phyloP scores from a whole-genome alignment of 2,329 filamentous ascomycete genomes.

The Fusarium ambrosium region DNA sequence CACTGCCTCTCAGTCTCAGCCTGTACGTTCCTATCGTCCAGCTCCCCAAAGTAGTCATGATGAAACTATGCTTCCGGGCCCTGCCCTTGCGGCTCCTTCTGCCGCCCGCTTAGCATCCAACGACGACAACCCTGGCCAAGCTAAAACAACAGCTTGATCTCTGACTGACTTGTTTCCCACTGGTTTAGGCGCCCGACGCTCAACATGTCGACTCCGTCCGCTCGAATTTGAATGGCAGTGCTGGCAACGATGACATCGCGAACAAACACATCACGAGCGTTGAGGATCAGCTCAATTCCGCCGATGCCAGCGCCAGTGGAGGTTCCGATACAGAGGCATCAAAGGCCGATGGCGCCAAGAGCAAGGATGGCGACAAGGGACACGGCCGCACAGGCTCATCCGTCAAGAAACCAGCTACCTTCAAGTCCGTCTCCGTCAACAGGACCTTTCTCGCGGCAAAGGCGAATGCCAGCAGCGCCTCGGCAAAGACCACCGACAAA shows the following conservation, averaged over 20 bases:
- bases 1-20: constrained; percentile 62
- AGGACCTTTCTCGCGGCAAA: constrained; percentile 87
- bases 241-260: constrained; percentile 64
- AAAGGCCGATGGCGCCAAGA: constrained; percentile 67
- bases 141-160: neutral
- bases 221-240: constrained; percentile 64
- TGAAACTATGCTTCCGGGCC: neutral
- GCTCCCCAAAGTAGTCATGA: neutral
- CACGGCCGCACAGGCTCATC: constrained; percentile 71
- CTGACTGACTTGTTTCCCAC: constrained; percentile 34
- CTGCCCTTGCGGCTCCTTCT: neutral
- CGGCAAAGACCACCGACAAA: constrained; percentile 67
- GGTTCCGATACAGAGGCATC: constrained; percentile 83
- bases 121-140: neutral
- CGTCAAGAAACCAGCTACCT: constrained; percentile 80
- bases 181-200: constrained; percentile 53
- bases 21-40: constrained; percentile 54
- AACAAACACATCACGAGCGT: constrained; percentile 70
- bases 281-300: constrained; percentile 72
- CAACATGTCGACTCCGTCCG: constrained; percentile 63
- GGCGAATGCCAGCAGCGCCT: constrained; percentile 58
- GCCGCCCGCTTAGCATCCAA: neutral
- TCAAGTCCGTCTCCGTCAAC: constrained; percentile 89
- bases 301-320: constrained; percentile 78
- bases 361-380: constrained; percentile 69